Evolutionary conservation across 768 basidiomycete species (phyloP), one percentile per base, ranked within the genome.

Genomic region (Trametes maxima): DNA sequence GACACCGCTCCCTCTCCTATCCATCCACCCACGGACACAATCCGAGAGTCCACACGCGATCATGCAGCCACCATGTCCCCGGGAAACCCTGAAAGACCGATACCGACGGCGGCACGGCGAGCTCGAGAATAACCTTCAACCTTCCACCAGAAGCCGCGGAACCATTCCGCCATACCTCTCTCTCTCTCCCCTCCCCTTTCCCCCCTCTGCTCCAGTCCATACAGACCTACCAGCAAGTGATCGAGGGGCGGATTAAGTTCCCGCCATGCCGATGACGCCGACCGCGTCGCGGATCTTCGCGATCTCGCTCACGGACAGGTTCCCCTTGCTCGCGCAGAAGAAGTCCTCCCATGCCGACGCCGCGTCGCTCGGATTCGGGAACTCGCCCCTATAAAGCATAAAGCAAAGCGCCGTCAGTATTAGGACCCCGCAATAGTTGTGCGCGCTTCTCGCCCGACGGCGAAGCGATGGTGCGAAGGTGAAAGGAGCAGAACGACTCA

Each of bases 241-340:
- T 13, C 39, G 39, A 4, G 3, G 39, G 45, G n/a, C 12, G 3
- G 12, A 21, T 76, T 71, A 92, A 54, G 83, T 87, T 13, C 94
- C 94, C 21, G 87, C 90, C 94, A 95, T 95, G 28, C 94, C 95
- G 43, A 86, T 80, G 24, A 96, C 82, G 5, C 94, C 94, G 17
- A 94, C 90, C 21, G 81, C 79, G 72, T 98, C 96, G 49, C 96
- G 83, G 68, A 98, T 94, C 79, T 85, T 91, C 14, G 96, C 96
- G 58, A 97, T 92, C 71, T 98, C 92, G 62, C 80, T 86, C 0
- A 93, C 86, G 17, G 85, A 90, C 68, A 99, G 80, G 25, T 82
- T 82, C 7, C 85, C 88, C 71, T 95, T 95, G 72, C 86, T 87
- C 0, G 88, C 90, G 19, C 85, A 78, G 65, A 98, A 82, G 76